Evolutionary conservation across 1,139 yeast species (phyloP), one percentile per base, ranked within the genome.

Genomic region (Yamadazyma pseudoaaseri): DNA sequence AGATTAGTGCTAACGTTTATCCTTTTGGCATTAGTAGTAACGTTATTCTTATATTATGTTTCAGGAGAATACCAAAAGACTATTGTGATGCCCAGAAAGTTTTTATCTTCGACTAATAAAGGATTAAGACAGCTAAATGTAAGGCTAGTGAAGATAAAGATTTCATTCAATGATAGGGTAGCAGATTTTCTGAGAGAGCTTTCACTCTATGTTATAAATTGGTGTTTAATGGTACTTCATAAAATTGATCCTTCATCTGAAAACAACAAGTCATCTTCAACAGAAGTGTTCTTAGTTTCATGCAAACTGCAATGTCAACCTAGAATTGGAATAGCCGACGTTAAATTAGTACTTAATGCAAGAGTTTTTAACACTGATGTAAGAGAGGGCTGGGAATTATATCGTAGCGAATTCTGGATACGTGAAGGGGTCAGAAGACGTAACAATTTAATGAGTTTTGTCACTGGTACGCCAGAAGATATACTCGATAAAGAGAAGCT

Each of bases 341-440:
- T 84, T 11, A 89, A 89, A 54, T 58, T 92, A 10, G 84, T 86
- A 3, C 65, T 92, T 37, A 83, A 84, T 40, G 85, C 97, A 1
- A 68, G 96, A 35, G 81, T 81, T 1, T 92, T 90, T 57, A 78
- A 79, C 41, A 79, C 92, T 0, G 94, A 86, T 37, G 78, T 86
- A 3, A 71, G 96, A 45, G 97, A 90, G 54, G 94, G 90, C 9
- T 92, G 98, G 98, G 98, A 92, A 51, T 60, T 87, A 30, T 92
- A 90, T 51, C 65, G 98, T 38, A 86, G 86, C 49, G 97, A 90
- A 54, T 92, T 89, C 53, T 92, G 97, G 97, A 78, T 80, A 20
- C 73, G 84, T 47, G 97, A 89, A 55, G 84, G 89, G 1, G 78
- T 81, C 5, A 72, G 95, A 47, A 65, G 90, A 46, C 65, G 87